Evolutionary conservation across 1,139 yeast species (phyloP).

Genomic region (Candida glucosophila): DNA sequence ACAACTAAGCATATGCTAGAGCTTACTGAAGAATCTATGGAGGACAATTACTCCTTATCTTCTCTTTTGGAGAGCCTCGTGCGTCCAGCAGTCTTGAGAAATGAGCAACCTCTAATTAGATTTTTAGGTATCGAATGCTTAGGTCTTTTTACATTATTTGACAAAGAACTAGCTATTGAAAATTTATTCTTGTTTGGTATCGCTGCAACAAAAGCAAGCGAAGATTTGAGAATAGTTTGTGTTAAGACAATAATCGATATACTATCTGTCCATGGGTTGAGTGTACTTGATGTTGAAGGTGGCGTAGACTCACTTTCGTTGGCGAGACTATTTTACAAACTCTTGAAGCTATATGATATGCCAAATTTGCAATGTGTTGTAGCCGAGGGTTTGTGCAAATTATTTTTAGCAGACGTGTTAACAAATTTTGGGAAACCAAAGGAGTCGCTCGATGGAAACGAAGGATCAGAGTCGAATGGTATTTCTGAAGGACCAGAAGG

Average conservation of each 20-base stretch:
- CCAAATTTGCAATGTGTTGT: constrained; percentile 71
- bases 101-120: constrained; percentile 48
- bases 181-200: constrained; percentile 56
- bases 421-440: constrained; percentile 43
- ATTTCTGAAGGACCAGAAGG: too few relatives aligned
- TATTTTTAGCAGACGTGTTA: constrained; percentile 70
- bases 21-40: constrained; percentile 55
- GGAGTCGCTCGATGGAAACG: constrained; percentile 3
- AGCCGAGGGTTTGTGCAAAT: constrained; percentile 82
- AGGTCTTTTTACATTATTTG: constrained; percentile 73
- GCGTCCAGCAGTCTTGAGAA: constrained; percentile 70
- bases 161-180: constrained; percentile 52
- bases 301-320: constrained; percentile 49
- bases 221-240: constrained; percentile 50
- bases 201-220: constrained; percentile 52
- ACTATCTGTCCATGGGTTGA: constrained; percentile 65
- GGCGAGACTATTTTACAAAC: constrained; percentile 62
- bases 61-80: constrained; percentile 70
- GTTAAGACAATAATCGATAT: constrained; percentile 71
- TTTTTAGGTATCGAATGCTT: constrained; percentile 67
- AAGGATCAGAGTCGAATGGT: constrained; percentile 7
- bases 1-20: constrained; percentile 69
- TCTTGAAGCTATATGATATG: constrained; percentile 47
- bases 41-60: constrained; percentile 59
- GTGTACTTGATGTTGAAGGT: constrained; percentile 55